A percentile compares a stretch with the other conserved stretches of the same genome.
These are phyloP conservation scores for Primulina huaijiensis DNA, from an alignment of 257 asterid species.

Conservation along the genomic window DNA sequence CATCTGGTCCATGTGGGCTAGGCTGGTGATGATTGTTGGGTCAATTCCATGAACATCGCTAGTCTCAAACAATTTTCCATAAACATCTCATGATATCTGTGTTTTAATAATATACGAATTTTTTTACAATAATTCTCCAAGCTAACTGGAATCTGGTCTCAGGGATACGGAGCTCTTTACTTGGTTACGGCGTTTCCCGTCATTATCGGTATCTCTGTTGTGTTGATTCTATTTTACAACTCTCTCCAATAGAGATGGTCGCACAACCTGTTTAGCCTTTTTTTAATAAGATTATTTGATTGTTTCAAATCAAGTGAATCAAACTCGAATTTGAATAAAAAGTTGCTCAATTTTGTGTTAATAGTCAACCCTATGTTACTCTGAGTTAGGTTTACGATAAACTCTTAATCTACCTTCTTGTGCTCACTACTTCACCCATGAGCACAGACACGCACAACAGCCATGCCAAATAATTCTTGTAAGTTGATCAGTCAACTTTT, in stretches of 20 bases:
- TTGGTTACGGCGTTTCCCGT: slow-evolving; percentile 84
- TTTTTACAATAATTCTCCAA: background rate
- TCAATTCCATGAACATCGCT: background rate
- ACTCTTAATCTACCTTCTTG: too few relatives aligned
- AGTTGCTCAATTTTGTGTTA: too few relatives aligned
- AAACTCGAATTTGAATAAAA: too few relatives aligned
- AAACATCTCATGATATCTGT: background rate
- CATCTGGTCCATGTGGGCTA: slow-evolving; percentile 2
- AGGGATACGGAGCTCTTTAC: slow-evolving; percentile 94
- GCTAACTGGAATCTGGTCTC: slow-evolving; percentile 23
- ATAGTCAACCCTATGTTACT: too few relatives aligned
- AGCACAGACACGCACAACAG: too few relatives aligned
- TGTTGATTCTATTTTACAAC: slow-evolving; percentile 72
- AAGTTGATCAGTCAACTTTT: too few relatives aligned
- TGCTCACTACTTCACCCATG: too few relatives aligned
- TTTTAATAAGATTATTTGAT: too few relatives aligned
- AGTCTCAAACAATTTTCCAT: background rate
- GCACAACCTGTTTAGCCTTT: background rate
- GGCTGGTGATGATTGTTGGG: slow-evolving; percentile 1
- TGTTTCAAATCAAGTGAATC: too few relatives aligned
- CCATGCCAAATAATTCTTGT: too few relatives aligned
- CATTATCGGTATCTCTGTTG: slow-evolving; percentile 81
- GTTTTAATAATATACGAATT: background rate
- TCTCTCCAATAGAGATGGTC: slow-evolving; percentile 55
- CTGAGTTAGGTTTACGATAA: too few relatives aligned